Percentiles rank a stretch among this genome's conserved stretches.
Evolutionary conservation across 176 grass and related monocot species (phyloP).

Genomic region (Triticum turgidum): DNA sequence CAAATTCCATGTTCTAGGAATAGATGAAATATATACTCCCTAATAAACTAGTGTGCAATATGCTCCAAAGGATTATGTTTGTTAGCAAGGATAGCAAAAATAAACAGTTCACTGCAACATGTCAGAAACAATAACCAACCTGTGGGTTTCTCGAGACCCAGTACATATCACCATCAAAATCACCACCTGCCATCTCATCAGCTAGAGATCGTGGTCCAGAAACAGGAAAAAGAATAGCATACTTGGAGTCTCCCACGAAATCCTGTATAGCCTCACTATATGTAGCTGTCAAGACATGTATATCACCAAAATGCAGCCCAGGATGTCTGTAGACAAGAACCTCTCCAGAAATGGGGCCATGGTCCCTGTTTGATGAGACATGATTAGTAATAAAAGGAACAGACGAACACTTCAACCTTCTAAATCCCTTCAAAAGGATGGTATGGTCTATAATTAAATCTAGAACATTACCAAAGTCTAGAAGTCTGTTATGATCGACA

Average conservation of each 20-base stretch:
- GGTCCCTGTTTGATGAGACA: constrained; percentile 43
- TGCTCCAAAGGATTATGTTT: not conserved
- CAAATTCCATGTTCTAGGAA: not conserved
- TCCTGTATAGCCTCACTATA: constrained; percentile 48
- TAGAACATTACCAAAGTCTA: not conserved
- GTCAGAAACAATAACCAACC: constrained; percentile 22
- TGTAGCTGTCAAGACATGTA: constrained; percentile 53
- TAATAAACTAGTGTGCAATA: not conserved
- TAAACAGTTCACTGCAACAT: not conserved
- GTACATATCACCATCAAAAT: constrained; percentile 75
- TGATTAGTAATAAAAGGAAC: constrained; percentile 22
- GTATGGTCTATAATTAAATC: not conserved
- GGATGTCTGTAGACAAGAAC: constrained; percentile 81
- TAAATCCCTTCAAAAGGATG: not conserved
- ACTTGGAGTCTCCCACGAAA: constrained; percentile 59
- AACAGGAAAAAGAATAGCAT: constrained; percentile 64
- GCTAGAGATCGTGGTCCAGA: constrained; percentile 59
- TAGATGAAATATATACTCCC: not conserved
- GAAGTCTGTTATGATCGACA: not conserved
- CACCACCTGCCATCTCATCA: constrained; percentile 71
- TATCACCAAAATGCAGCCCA: constrained; percentile 72
- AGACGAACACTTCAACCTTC: not conserved
- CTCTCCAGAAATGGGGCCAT: constrained; percentile 57
- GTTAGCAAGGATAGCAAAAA: not conserved
- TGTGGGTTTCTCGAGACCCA: constrained; percentile 66